Percentiles rank a stretch among this genome's conserved stretches.
phyloP scores from a whole-genome alignment of 805 yeast species.

The Saccharomycopsis schoenii region DNA sequence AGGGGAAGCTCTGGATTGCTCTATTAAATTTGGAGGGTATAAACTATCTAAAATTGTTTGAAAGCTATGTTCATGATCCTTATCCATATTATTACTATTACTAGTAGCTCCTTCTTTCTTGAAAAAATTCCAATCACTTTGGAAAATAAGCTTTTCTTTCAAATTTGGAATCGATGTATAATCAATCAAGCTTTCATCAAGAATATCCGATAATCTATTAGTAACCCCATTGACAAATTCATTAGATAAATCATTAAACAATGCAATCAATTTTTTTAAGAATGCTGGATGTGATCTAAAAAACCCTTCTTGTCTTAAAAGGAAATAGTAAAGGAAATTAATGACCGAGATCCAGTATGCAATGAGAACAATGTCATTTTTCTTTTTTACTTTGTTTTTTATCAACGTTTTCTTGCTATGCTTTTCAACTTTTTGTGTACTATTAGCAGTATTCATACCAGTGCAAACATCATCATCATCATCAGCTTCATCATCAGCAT shows the following conservation, averaged over 20 bases:
- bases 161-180: constrained; percentile 79
- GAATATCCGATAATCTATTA: constrained; percentile 42
- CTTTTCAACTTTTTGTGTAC: background rate
- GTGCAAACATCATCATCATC: background rate
- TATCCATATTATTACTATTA: constrained; percentile 27
- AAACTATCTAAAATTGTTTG: constrained; percentile 66
- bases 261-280: constrained; percentile 47
- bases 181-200: constrained; percentile 62
- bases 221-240: constrained; percentile 59
- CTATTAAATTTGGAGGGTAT: constrained; percentile 75
- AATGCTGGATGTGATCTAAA: constrained; percentile 45
- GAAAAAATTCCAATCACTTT: constrained; percentile 60
- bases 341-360: constrained; percentile 86
- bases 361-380: constrained; percentile 49
- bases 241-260: constrained; percentile 52
- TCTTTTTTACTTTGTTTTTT: constrained; percentile 2
- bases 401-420: background rate
- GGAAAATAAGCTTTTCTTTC: constrained; percentile 50
- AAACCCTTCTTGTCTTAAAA: constrained; percentile 46
- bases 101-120: constrained; percentile 23
- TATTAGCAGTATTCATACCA: background rate
- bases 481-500: background rate
- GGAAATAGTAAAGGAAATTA: constrained; percentile 67
- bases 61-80: constrained; percentile 33
- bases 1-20: constrained; percentile 85